Base-by-base conservation (phyloP, 257 asterid genomes). In the Penstemon barbatus region DNA sequence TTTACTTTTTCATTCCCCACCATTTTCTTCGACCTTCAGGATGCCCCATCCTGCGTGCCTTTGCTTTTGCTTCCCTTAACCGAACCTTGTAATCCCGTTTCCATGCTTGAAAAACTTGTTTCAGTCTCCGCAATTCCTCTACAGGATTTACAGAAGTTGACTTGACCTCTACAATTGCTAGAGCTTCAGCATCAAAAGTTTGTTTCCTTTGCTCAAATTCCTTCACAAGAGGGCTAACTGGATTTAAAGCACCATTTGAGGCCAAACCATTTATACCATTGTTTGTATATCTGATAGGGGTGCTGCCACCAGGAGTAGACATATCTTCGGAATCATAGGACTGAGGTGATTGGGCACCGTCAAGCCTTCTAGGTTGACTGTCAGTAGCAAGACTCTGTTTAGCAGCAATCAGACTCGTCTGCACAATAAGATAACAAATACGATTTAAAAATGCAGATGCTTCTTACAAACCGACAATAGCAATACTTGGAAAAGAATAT, bases 391-490 rank as follows among this genome's bases (percentile, higher is more conserved):
- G 81, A 78, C 75, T 85, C 74, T 70, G 82, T 83, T 82, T 85
- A 11, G 97, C 89, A 73, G 86, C 86, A 72, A 86, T 87, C 71
- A 92, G 77, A 74, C 82, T 92, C 79, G 63, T 76, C 98, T 92
- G 89, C 33, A 2, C 74, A 64, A 59, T 63, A 10, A 33, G 61
- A 81, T 36, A 76, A 51, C 11, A 66, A 61, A 48, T 39, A 7
- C 33, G 15, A 52, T 9, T 65, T 52, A 48, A 44, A 25, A 41
- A 53, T 36, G 39, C 3, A 44, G 10, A 46, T 10, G 36, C 18
- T 7, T 51, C 41, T n/a, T 25, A 25, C 2, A 25, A 49, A 49
- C 54, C 12, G 54, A 13, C 13, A 40, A 50, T 8, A 60, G 18
- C n/a, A 75, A n/a, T 56, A 3, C 54, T 39, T 50, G 55, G 19